Conservation (phyloP, 768 basidiomycete species). For the Antrodiella citrinella region DNA sequence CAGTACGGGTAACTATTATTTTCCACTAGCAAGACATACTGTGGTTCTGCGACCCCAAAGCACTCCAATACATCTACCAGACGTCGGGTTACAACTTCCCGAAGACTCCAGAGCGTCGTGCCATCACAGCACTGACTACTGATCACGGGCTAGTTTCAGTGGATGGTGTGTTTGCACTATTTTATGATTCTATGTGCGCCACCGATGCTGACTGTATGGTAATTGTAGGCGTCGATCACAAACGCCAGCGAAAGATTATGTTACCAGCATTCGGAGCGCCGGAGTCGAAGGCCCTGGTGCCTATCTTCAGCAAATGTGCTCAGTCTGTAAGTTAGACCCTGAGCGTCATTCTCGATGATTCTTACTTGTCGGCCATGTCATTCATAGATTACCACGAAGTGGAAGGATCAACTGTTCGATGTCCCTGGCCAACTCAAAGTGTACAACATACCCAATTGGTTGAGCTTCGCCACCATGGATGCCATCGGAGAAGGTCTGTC, state of each 20-base stretch:
- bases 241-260: slow-evolving; percentile 27
- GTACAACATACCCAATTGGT: slow-evolving; percentile 42
- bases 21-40: slow-evolving; percentile 45
- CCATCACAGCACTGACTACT: background rate
- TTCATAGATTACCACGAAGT: slow-evolving; percentile 34
- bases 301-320: slow-evolving; percentile 14
- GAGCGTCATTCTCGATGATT: background rate
- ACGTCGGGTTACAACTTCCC: slow-evolving; percentile 11
- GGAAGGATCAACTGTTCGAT: slow-evolving; percentile 28
- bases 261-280: slow-evolving; percentile 31
- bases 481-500: slow-evolving; percentile 29
- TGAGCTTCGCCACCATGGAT: slow-evolving; percentile 29
- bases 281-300: slow-evolving; percentile 28
- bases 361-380: background rate
- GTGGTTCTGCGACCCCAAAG: slow-evolving; percentile 47
- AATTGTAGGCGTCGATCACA: slow-evolving; percentile 16
- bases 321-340: slow-evolving; percentile 12
- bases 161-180: background rate
- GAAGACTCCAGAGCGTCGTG: slow-evolving; percentile 3
- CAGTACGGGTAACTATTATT: no score
- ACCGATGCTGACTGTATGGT: no score
- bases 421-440: slow-evolving; percentile 33
- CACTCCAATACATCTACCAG: slow-evolving; percentile 10
- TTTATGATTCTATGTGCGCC: no score
- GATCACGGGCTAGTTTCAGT: slow-evolving; percentile 6